Evolutionary conservation across 2,329 filamentous ascomycete species (phyloP).

Genomic region (Dendrostoma leiphaemia): DNA sequence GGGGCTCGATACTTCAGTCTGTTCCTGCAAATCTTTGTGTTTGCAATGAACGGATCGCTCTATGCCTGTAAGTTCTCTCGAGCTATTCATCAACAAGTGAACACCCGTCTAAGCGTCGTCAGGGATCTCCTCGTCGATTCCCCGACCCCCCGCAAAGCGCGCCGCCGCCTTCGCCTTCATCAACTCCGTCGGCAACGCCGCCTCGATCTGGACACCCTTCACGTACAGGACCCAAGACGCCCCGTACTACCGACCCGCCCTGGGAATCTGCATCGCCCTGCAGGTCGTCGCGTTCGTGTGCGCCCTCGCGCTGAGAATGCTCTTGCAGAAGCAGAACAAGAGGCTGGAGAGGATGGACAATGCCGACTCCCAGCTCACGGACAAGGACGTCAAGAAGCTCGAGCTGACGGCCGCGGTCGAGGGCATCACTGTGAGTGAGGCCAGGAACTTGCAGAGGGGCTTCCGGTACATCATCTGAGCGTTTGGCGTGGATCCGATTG

Average conservation of each 20-base stretch:
- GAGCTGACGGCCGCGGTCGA: conserved; percentile 50
- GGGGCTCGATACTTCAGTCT: conserved; percentile 54
- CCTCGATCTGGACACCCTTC: conserved; percentile 50
- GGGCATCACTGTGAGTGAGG: conserved; percentile 46
- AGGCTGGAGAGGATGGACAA: conserved; percentile 49
- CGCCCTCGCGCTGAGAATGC: conserved; percentile 35
- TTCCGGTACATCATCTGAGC: conserved; percentile 48
- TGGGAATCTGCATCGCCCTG: conserved; percentile 39
- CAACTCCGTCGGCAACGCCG: conserved; percentile 52
- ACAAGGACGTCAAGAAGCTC: conserved; percentile 44
- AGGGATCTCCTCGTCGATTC: conserved; percentile 50
- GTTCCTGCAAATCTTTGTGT: conserved; percentile 56
- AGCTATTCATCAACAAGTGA: background rate
- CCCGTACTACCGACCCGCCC: conserved; percentile 37
- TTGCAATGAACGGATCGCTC: conserved; percentile 50
- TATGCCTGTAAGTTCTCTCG: conserved; percentile 23
- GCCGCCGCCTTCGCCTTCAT: conserved; percentile 54
- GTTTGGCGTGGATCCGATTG: too few species aligned
- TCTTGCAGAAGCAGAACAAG: conserved; percentile 40
- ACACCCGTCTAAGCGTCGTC: too few species aligned
- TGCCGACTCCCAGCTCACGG: conserved; percentile 40
- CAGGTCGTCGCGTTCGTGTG: conserved; percentile 32
- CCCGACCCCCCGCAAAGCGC: conserved; percentile 52
- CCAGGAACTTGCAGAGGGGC: conserved; percentile 50
- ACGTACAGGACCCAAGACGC: conserved; percentile 39